These are phyloP conservation scores for Choanephora cucurbitarum DNA, from an alignment of 371 early-diverging fungal species.

Conservation along the genomic window DNA sequence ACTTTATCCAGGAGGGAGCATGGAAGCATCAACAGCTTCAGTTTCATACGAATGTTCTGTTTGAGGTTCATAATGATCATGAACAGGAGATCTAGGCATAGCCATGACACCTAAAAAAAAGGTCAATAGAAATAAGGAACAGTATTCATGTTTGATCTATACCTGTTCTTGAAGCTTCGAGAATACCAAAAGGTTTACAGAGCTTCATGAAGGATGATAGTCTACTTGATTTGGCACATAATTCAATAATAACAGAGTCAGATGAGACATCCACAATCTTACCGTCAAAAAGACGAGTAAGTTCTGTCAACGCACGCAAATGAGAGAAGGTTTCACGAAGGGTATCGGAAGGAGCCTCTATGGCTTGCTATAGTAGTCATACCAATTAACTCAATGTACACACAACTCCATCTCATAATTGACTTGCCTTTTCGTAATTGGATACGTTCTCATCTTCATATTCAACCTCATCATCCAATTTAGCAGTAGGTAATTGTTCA, in stretches of 20 bases:
- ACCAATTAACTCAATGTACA: neutral
- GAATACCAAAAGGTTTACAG: constrained; percentile 90
- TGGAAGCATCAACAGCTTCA: constrained; percentile 77
- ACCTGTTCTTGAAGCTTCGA: constrained; percentile 93
- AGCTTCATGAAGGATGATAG: constrained; percentile 91
- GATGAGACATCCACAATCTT: constrained; percentile 88
- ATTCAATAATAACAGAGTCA: constrained; percentile 81
- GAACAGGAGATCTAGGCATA: constrained; percentile 87
- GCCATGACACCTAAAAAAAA: constrained; percentile 81
- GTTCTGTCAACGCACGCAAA: constrained; percentile 78
- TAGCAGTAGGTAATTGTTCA: constrained; percentile 47
- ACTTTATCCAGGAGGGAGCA: constrained; percentile 90
- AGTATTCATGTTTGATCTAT: too few species aligned
- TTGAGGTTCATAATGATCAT: constrained; percentile 67
- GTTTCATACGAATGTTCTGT: constrained; percentile 54
- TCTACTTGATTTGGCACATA: constrained; percentile 86
- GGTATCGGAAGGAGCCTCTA: constrained; percentile 45
- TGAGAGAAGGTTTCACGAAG: constrained; percentile 75
- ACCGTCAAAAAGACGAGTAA: constrained; percentile 85
- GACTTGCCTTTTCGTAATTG: constrained; percentile 22
- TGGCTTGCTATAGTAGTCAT: constrained; percentile 1
- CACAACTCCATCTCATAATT: neutral
- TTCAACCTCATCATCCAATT: constrained; percentile 38
- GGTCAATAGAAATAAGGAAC: neutral
- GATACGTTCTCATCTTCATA: constrained; percentile 51